These are phyloP conservation scores for Teratosphaeria viscida DNA, from an alignment of 2,329 filamentous ascomycete genomes.

Conservation along the genomic window DNA sequence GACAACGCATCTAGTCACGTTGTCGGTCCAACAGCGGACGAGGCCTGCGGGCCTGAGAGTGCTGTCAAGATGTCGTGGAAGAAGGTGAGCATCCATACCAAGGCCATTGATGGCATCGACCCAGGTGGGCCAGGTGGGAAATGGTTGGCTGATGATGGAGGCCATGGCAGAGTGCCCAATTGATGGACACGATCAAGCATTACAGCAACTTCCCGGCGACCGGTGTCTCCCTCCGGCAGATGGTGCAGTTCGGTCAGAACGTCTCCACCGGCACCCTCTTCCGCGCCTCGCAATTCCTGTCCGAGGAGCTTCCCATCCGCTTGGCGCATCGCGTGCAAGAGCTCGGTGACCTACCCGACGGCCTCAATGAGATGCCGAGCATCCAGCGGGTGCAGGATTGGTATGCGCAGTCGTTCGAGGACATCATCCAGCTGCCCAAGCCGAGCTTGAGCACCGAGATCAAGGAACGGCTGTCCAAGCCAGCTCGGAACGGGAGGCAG, in stretches of 20 bases:
- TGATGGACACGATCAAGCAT: slow-evolving; percentile 24
- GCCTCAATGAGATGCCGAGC: slow-evolving; percentile 94
- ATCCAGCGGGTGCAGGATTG: slow-evolving; percentile 92
- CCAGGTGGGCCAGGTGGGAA: neutral
- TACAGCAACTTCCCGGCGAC: slow-evolving; percentile 76
- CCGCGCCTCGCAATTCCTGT: slow-evolving; percentile 93
- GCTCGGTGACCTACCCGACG: slow-evolving; percentile 83
- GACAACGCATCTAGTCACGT: neutral
- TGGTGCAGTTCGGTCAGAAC: slow-evolving; percentile 96
- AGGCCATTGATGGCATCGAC: neutral
- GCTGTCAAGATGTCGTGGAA: slow-evolving; percentile 22
- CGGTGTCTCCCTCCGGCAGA: slow-evolving; percentile 90
- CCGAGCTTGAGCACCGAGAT: slow-evolving; percentile 67
- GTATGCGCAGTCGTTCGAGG: slow-evolving; percentile 99
- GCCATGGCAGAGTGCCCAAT: slow-evolving; percentile 10
- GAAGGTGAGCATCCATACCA: slow-evolving; percentile 13
- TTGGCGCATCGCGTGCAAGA: slow-evolving; percentile 94
- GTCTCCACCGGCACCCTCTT: slow-evolving; percentile 90
- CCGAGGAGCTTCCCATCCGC: slow-evolving; percentile 94
- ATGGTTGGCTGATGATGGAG: slow-evolving; percentile 7
- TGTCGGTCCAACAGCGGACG: neutral
- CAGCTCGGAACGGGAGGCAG: slow-evolving; percentile 48
- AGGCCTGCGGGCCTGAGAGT: slow-evolving; percentile 2
- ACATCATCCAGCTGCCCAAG: slow-evolving; percentile 78
- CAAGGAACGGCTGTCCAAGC: slow-evolving; percentile 65